Base-by-base conservation (phyloP, 192 early-diverging fungal species). In the Spinellus fusiger region DNA sequence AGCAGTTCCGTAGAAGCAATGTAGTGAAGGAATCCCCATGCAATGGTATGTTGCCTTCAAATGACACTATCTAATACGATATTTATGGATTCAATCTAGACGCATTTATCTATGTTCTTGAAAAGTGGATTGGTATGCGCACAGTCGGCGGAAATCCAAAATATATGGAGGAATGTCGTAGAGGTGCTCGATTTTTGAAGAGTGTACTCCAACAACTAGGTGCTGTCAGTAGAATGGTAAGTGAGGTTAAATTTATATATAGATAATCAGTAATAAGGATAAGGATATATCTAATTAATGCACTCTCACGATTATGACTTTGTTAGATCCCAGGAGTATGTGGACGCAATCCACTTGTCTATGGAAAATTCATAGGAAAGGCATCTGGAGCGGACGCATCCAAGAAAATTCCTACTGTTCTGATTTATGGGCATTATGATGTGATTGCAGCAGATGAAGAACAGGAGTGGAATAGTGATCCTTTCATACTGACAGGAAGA, bases 381-480 rank as follows among this genome's bases (percentile, higher is more conserved):
- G 10, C 33, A 32, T 22, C 52, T 23, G 55, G 70, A 22, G 70
- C 71, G 18, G 71, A 69, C 22, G 48, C 67, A 26, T 32, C 61
- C 8, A 52, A 34, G 20, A 57, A 46, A 56, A 44, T 67, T 62
- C 63, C 59, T 20, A 83, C 81, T 25, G 80, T 89, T 1, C 73
- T 91, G 28, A 79, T 91, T 1, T 91, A 91, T 66, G 89, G 87
- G 1, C 89, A 92, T 72, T 90, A 89, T 59, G 89, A 92, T 65
- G 89, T 92, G 7, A 88, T 92, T 77, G 75, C 83, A 15, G 86
- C 87, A 38, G 73, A 76, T 66, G 70, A 73, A 35, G 79, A 76
- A 57, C 58, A 69, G 8, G 55, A 69, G 8, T 92, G 89, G 89
- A 61, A 60, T 23, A 70, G 79, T 34, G 70, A 74, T 61, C 88